Conservation (phyloP, 2,329 filamentous ascomycete species). For the Fusarium sulawesiense region DNA sequence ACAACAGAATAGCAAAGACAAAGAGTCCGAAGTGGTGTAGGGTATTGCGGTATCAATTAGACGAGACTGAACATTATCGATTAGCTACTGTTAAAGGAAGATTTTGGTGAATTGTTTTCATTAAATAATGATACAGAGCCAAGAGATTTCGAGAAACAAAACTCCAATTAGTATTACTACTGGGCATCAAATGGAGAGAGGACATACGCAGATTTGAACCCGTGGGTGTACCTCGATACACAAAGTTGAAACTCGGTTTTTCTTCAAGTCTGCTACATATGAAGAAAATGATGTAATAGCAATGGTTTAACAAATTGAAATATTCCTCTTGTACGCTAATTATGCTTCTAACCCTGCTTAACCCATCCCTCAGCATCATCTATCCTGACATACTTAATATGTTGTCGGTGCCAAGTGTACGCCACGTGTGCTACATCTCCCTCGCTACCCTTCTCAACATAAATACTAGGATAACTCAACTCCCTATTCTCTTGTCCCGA, state of each 20-base stretch:
- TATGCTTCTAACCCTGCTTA: rapidly evolving
- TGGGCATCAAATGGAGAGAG: rapidly evolving
- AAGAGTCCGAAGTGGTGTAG: too few species aligned
- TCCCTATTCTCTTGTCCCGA: slow-evolving; percentile 56
- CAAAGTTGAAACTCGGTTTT: too few species aligned
- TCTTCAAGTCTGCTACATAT: too few species aligned
- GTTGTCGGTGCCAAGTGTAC: slow-evolving; percentile 57
- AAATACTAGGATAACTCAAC: slow-evolving; percentile 58
- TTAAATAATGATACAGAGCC: too few species aligned
- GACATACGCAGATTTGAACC: too few species aligned
- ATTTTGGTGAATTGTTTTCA: rapidly evolving
- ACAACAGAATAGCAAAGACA: background rate
- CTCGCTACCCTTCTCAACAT: slow-evolving; percentile 33
- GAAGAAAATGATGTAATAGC: rapidly evolving
- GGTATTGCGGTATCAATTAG: background rate
- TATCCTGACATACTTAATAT: slow-evolving; percentile 55
- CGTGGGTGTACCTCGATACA: too few species aligned
- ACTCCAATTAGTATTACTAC: too few species aligned
- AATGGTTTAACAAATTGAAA: background rate
- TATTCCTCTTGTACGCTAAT: background rate
- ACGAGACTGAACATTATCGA: too few species aligned
- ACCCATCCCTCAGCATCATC: slow-evolving; percentile 45
- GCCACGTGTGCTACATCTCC: slow-evolving; percentile 51
- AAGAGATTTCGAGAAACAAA: too few species aligned
- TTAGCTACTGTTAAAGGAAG: rapidly evolving